phyloP scores from a whole-genome alignment of 2,329 filamentous ascomycete species.

The Emmonsia crescens region DNA sequence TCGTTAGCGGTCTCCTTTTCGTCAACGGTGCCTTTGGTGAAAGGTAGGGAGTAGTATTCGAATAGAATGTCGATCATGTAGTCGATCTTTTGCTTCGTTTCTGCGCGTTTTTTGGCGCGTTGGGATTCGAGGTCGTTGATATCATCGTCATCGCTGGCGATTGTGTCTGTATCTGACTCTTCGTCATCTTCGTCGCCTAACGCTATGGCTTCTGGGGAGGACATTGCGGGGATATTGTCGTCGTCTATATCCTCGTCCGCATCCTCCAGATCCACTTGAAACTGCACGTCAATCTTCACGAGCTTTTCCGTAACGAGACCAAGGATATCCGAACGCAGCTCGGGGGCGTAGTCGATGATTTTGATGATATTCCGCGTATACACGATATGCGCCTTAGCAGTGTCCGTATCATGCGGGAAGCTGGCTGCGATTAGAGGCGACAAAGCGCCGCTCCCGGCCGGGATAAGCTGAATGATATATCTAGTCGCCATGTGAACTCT shows the following conservation, averaged over 20 bases:
- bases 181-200: constrained; percentile 28
- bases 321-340: constrained; percentile 68
- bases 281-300: constrained; percentile 90
- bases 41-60: constrained; percentile 63
- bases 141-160: constrained; percentile 52
- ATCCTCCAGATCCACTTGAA: constrained; percentile 87
- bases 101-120: constrained; percentile 59
- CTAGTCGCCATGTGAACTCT: constrained; percentile 66
- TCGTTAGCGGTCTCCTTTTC: constrained; percentile 64
- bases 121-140: constrained; percentile 31
- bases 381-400: constrained; percentile 67
- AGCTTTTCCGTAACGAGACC: constrained; percentile 74
- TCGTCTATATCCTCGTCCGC: constrained; percentile 79
- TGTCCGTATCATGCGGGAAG: constrained; percentile 69
- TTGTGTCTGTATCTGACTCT: constrained; percentile 57
- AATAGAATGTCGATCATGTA: constrained; percentile 82
- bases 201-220: constrained; percentile 10
- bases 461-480: constrained; percentile 69
- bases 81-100: constrained; percentile 85
- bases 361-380: constrained; percentile 78
- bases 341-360: constrained; percentile 65
- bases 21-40: constrained; percentile 56
- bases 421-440: constrained; percentile 54
- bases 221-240: constrained; percentile 47
- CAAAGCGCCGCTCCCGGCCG: constrained; percentile 62